These are phyloP conservation scores for Cordyceps javanica DNA, from an alignment of 2,329 filamentous ascomycete genomes.

Conservation along the genomic window DNA sequence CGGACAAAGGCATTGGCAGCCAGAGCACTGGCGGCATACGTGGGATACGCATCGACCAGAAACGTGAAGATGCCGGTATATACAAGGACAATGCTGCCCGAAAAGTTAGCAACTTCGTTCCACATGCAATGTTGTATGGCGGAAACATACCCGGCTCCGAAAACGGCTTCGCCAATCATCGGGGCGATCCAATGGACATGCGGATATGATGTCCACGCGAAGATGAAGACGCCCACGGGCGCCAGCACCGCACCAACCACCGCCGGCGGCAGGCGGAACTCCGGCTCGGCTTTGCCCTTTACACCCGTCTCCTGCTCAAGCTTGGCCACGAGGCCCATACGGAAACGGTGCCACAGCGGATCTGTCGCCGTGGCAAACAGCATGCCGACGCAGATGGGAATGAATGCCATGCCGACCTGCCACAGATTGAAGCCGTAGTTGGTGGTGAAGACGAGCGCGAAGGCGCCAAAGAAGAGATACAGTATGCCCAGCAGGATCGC, in stretches of 20 bases:
- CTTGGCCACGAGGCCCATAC: conserved; percentile 49
- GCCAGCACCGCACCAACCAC: conserved; percentile 72
- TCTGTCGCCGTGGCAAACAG: conserved; percentile 54
- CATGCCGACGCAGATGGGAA: conserved; percentile 67
- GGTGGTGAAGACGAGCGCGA: conserved; percentile 68
- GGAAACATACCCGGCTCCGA: conserved; percentile 59
- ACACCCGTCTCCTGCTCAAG: conserved; percentile 45
- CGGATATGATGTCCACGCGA: conserved; percentile 76
- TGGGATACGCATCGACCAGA: conserved; percentile 68
- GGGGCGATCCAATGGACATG: conserved; percentile 71
- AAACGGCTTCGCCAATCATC: conserved; percentile 65
- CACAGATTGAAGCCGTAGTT: conserved; percentile 73
- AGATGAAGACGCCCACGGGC: conserved; percentile 78
- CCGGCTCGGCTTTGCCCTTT: conserved; percentile 65
- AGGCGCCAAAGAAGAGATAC: conserved; percentile 88
- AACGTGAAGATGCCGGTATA: conserved; percentile 88
- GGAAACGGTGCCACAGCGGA: conserved; percentile 59
- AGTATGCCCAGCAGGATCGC: conserved; percentile 81
- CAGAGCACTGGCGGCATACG: conserved; percentile 70
- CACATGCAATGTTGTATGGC: neutral
- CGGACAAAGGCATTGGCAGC: conserved; percentile 79
- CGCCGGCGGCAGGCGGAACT: conserved; percentile 74
- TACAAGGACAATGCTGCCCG: conserved; percentile 62
- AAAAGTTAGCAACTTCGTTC: neutral
- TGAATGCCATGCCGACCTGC: conserved; percentile 73